Base-by-base conservation (phyloP, 306 rosid genomes). In the Lagenaria siceraria region DNA sequence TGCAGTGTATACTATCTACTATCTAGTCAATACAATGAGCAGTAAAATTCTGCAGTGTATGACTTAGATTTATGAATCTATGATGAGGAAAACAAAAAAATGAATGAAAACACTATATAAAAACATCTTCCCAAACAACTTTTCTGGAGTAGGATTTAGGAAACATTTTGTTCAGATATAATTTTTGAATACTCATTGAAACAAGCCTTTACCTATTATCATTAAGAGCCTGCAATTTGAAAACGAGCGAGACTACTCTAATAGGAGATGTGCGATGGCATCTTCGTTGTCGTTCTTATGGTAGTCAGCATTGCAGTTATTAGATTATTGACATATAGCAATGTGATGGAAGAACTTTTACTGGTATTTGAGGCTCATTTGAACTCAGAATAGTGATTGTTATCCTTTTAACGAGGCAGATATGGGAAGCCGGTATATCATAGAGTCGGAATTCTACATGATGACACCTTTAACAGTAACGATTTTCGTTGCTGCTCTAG, bases 391-490 rank as follows among this genome's bases (percentile, higher is more conserved):
- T 22, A 25, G 40, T 71, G 25, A 46, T 27, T 78, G 40, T 87
- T 71, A 72, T 78, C 80, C 60, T 49, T 88, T 56, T 73, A 43
- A 14, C 43, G 81, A 80, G 76, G 72, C 92, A 89, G 98, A 82
- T 78, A 72, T 84, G 62, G 87, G 86, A 79, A 91, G 96, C 90
- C 79, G 71, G 53, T 87, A 87, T 78, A 78, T 64, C 54, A 18
- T 86, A 83, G 96, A 85, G 43, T 84, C 98, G 31, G 96, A 92
- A 62, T 91, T 91, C 86, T 91, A 80, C 90, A 89, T 93, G n/a
- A n/a, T n/a, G 93, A 83, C 91, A 62, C 84, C 97, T 38, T 86
- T 85, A 81, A 80, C 89, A 1, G 91, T 93, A 22, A 79, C 87
- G 8, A 88, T 93, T 73, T 89, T 93, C 80, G 24, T 93, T 33